Evolutionary conservation across 2,329 filamentous ascomycete species (phyloP).

Genomic region (Biscogniauxia sp.): DNA sequence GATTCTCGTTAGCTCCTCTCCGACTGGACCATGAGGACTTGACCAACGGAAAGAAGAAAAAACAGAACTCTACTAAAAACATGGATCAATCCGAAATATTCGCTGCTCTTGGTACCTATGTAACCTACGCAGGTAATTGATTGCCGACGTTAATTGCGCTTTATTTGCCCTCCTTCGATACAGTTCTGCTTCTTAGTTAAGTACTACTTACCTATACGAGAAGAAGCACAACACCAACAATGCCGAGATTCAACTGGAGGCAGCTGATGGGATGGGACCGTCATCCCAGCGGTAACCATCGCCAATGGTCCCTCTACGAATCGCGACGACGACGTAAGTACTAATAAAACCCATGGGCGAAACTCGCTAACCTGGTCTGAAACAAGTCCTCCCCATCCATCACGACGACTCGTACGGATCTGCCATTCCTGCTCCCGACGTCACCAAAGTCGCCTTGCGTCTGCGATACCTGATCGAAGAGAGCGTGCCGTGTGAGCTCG

Average conservation of each 20-base stretch:
- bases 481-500: slow-evolving; percentile 85
- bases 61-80: not conserved
- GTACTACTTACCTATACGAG: not conserved
- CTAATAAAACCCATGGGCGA: not conserved
- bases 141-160: not conserved
- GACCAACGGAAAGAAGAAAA: not conserved
- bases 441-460: slow-evolving; percentile 85
- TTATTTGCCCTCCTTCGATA: not conserved
- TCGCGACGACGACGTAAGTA: slow-evolving; percentile 44
- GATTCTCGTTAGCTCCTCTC: not conserved
- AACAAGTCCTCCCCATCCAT: slow-evolving; percentile 63
- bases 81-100: not conserved
- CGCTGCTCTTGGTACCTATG: no score
- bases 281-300: slow-evolving; percentile 32
- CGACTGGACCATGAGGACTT: not conserved
- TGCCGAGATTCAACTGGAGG: slow-evolving; percentile 32
- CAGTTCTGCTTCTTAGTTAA: not conserved
- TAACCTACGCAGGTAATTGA: no score
- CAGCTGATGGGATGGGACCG: slow-evolving; percentile 36
- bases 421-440: slow-evolving; percentile 71
- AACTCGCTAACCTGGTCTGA: no score
- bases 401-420: slow-evolving; percentile 58
- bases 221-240: slow-evolving; percentile 5
- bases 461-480: slow-evolving; percentile 89
- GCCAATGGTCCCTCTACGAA: slow-evolving; percentile 39